Base-by-base conservation (phyloP, 106 monocot species). In the Dendrobium chrysotoxum region DNA sequence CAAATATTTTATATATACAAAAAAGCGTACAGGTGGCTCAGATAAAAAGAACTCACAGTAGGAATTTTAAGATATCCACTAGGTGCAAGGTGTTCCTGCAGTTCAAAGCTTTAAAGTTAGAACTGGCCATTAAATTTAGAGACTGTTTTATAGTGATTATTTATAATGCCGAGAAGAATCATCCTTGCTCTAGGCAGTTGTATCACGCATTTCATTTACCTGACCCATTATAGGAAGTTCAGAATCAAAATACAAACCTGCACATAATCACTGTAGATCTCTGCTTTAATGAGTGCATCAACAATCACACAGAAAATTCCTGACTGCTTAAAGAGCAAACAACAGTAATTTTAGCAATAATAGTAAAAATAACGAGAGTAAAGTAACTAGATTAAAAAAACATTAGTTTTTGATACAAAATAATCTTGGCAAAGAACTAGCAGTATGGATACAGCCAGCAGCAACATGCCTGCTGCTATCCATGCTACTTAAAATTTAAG, bases 41-140 rank as follows among this genome's bases (percentile, higher is more conserved):
- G 61, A 83, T n/a, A 53, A 17, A 41, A 80, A 77, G 57, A 20
- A 74, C 93, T 93, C 58, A 99, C 99, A 67, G 88, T 93, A 54
- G 99, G 99, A 88, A 95, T 99, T 76, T 99, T 99, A 25, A 95
- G 75, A 86, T 95, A 99, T 44, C 99, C 95, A 79, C 95, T 90
- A 44, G 95, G 95, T 75, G 93, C 93, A 76, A 99, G 80, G 79
- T 93, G 95, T 20, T 71, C 85, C 99, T 99, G 95, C 77, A 85
- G 80, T 82, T 81, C 50, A 58, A 16, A 46, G 23, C 39, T 66
- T 26, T 39, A 17, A 71, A 74, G 64, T 74, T 64, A 85, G 40
- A 80, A 53, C 4, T 18, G 66, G 7, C 13, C 20, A 73, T 26
- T n/a, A 61, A 72, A 55, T 16, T 50, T 53, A 40, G 46, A 58